Evolutionary conservation across 1,284 basidiomycete species (phyloP).

Genomic region (Cronartium quercuum): DNA sequence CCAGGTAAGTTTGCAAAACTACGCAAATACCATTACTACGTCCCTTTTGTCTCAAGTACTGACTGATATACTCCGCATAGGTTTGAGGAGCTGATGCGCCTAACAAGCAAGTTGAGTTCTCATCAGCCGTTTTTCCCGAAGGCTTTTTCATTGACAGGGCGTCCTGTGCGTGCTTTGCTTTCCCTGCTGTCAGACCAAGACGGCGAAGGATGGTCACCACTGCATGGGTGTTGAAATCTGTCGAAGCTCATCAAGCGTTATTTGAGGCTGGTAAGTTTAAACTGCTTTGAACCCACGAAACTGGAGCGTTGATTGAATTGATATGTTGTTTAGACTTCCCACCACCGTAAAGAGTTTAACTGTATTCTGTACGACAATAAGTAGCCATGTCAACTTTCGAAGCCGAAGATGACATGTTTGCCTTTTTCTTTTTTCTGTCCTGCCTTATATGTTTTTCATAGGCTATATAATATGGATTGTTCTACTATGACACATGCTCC

Average conservation of each 20-base stretch:
- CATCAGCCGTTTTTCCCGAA: background rate
- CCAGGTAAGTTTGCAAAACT: background rate
- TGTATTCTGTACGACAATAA: too few relatives aligned
- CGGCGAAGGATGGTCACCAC: slow-evolving; percentile 12
- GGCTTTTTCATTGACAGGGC: background rate
- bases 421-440: too few relatives aligned
- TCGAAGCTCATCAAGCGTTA: slow-evolving; percentile 3
- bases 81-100: background rate
- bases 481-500: too few relatives aligned
- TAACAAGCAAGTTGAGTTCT: background rate
- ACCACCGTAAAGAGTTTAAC: too few relatives aligned
- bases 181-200: slow-evolving; percentile 3
- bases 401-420: too few relatives aligned
- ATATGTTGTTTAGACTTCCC: too few relatives aligned
- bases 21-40: background rate
- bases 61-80: background rate
- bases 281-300: too few relatives aligned
- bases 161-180: background rate
- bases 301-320: too few relatives aligned
- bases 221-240: slow-evolving; percentile 23
- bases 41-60: background rate
- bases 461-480: too few relatives aligned
- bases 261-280: slow-evolving; percentile 21
- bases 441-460: too few relatives aligned
- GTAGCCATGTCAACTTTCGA: too few relatives aligned